phyloP scores from a whole-genome alignment of 2,329 filamentous ascomycete species.

The Claviceps fusiformis region DNA sequence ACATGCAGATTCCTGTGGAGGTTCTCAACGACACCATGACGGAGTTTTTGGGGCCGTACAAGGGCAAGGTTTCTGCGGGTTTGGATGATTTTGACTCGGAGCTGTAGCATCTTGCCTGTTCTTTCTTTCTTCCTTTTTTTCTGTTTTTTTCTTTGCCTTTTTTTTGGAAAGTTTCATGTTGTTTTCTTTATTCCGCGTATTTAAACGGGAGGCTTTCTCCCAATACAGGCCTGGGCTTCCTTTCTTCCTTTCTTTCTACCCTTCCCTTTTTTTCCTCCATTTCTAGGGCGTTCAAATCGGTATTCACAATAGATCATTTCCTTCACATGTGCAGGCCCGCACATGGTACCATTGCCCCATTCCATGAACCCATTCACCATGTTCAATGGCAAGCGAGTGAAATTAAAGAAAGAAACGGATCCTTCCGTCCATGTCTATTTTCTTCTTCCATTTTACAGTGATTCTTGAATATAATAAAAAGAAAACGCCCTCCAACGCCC shows the following conservation, averaged over 20 bases:
- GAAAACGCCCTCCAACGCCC: background rate
- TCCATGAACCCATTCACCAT: too few relatives aligned
- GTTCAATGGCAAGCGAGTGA: background rate
- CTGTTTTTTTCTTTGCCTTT: too few relatives aligned
- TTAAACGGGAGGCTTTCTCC: background rate
- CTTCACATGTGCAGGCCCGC: too few relatives aligned
- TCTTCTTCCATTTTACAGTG: background rate
- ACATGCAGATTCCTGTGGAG: slow-evolving; percentile 67
- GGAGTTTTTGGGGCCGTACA: slow-evolving; percentile 48
- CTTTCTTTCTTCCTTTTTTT: slow-evolving; percentile 1
- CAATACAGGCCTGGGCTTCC: too few relatives aligned
- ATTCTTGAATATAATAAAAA: too few relatives aligned
- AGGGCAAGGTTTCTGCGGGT: slow-evolving; percentile 15
- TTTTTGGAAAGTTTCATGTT: too few relatives aligned
- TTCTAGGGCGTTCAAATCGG: too few relatives aligned
- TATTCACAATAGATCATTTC: too few relatives aligned
- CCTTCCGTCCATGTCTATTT: background rate
- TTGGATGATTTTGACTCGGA: slow-evolving; percentile 16
- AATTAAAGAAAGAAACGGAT: background rate
- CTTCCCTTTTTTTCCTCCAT: too few relatives aligned
- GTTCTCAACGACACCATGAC: slow-evolving; percentile 52
- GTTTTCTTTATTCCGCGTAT: too few relatives aligned
- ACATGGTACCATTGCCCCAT: background rate
- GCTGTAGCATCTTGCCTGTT: slow-evolving; percentile 15
- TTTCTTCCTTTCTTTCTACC: background rate